Evolutionary conservation across 1,284 basidiomycete species (phyloP), one percentile per base, ranked within the genome.

Genomic region (Macrocystidia cucumis): DNA sequence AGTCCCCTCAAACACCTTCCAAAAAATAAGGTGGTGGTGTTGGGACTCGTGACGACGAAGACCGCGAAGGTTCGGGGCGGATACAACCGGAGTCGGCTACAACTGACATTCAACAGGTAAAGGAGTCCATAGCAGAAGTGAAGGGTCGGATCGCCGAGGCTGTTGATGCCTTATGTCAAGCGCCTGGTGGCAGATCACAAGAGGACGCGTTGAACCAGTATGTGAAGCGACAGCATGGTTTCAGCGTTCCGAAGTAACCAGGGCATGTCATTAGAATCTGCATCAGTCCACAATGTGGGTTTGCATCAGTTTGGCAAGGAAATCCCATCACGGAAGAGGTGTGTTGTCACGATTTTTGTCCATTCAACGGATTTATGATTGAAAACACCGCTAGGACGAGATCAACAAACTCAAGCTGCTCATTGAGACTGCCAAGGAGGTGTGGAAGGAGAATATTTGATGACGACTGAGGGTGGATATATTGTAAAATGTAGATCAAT

Each of bases 31-130:
- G 60, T 65, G 2, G 73, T 75, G 31, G 75, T 88, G 7, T 62
- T 89, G 11, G 85, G 85, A 9, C 60, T 88, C 17, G 64, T 88
- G 29, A 75, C 79, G 1, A 78, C 75, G 24, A 88, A 89, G 56
- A 67, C 73, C 45, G 62, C 76, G 5, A 53, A 67, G 57, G 72
- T 71, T 3, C 16, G 29, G 9, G n/a, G n/a, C 9, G n/a, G n/a
- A n/a, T n/a, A 12, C 17, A 9, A 5, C 3, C 7, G 9, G 2
- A 9, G 13, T 12, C 12, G 6, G 13, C 21, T 1, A n/a, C 11
- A 43, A 21, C 48, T 44, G n/a, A 12, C 29, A 16, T 30, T n/a
- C 11, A 9, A 16, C 29, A 9, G 27, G 35, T 72, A 62, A 53
- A 87, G 29, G 83, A 87, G 51, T 65, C 75, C 41, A 60, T 68